Percentiles rank a stretch among this genome's conserved stretches.
Evolutionary conservation across 1,284 basidiomycete genomes (phyloP).

Genomic region (Naganishia sp.): DNA sequence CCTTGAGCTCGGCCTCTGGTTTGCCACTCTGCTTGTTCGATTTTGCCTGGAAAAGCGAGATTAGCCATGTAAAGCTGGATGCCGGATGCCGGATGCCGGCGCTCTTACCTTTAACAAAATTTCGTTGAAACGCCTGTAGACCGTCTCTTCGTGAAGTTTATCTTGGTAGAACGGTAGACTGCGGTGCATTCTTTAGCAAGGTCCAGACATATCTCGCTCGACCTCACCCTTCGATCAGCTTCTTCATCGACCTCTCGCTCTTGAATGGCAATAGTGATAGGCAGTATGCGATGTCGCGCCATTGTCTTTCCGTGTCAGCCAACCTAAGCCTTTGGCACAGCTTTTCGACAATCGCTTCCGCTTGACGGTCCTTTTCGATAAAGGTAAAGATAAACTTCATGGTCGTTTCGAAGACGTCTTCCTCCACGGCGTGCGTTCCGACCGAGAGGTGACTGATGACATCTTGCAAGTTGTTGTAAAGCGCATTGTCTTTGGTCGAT

Average conservation of each 20-base stretch:
- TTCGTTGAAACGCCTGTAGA: conserved; percentile 82
- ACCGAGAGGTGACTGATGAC: conserved; percentile 92
- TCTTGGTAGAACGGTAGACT: conserved; percentile 84
- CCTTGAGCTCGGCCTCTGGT: conserved; percentile 81
- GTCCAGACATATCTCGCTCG: background rate
- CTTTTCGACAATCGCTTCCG: conserved; percentile 91
- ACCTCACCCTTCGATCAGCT: conserved; percentile 78
- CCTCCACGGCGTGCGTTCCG: conserved; percentile 90
- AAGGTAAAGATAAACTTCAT: conserved; percentile 96
- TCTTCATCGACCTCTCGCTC: conserved; percentile 92
- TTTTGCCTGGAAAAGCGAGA: conserved; percentile 61
- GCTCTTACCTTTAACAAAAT: conserved; percentile 71
- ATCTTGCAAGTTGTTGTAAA: conserved; percentile 97
- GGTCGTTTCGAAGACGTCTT: conserved; percentile 86
- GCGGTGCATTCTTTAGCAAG: background rate
- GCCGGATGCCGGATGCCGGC: background rate
- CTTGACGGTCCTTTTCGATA: conserved; percentile 91
- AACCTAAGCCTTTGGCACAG: conserved; percentile 91
- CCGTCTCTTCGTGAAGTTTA: conserved; percentile 85
- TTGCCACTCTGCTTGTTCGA: conserved; percentile 78
- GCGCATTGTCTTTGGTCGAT: conserved; percentile 94
- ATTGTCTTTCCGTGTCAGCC: conserved; percentile 85
- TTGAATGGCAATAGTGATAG: conserved; percentile 94
- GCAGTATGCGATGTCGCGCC: conserved; percentile 97
- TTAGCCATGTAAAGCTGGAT: background rate